phyloP scores from a whole-genome alignment of 805 yeast species.

The Suhomyces vadensis region DNA sequence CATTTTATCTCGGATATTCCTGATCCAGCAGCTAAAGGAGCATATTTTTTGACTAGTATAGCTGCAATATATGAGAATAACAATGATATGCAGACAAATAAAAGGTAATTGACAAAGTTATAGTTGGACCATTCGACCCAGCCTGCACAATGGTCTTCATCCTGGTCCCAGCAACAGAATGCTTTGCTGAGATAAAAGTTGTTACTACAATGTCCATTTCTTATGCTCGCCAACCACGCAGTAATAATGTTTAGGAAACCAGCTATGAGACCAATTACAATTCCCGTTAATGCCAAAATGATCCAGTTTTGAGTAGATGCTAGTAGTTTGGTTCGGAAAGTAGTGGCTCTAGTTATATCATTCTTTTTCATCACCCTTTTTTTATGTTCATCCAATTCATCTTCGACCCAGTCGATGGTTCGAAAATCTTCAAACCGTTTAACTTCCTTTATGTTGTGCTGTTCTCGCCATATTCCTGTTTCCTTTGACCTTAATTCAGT shows the following conservation, averaged over 20 bases:
- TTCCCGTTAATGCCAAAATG: constrained; percentile 73
- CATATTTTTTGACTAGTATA: constrained; percentile 62
- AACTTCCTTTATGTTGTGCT: constrained; percentile 37
- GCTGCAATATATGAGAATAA: constrained; percentile 67
- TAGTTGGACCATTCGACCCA: constrained; percentile 70
- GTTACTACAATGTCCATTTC: constrained; percentile 73
- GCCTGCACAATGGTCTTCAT: constrained; percentile 49
- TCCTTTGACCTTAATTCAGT: constrained; percentile 18
- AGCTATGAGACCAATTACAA: constrained; percentile 78
- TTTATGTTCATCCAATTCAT: constrained; percentile 51
- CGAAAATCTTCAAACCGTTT: constrained; percentile 59
- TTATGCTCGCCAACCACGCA: constrained; percentile 78
- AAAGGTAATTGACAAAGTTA: constrained; percentile 49
- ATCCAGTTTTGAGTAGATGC: constrained; percentile 63
- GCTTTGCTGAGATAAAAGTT: constrained; percentile 69
- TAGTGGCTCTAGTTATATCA: constrained; percentile 12
- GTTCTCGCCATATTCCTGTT: constrained; percentile 42
- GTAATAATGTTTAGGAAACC: constrained; percentile 79
- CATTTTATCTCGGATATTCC: constrained; percentile 97
- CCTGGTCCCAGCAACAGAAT: constrained; percentile 80
- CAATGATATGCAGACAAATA: constrained; percentile 61
- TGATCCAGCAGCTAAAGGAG: constrained; percentile 94
- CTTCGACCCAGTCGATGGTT: constrained; percentile 74
- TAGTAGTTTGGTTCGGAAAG: constrained; percentile 27
- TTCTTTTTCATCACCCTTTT: constrained; percentile 25